phyloP scores from a whole-genome alignment of 352 stramenopile species.

The Albugo laibachii region DNA sequence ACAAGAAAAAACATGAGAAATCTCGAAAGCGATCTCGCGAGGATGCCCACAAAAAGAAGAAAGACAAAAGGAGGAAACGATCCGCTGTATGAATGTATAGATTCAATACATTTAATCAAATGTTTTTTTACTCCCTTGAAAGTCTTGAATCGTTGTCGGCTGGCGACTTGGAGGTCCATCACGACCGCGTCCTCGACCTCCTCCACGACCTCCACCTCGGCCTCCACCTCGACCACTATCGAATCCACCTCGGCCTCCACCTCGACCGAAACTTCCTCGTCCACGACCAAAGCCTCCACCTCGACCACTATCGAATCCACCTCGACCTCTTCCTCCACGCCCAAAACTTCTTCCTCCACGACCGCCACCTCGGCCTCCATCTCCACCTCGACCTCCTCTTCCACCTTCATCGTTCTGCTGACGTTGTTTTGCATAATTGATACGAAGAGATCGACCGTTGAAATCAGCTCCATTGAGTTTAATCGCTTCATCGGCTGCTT shows the following conservation, averaged over 20 bases:
- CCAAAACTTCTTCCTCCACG: slow-evolving; percentile 14
- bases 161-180: slow-evolving; percentile 71
- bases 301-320: slow-evolving; percentile 35
- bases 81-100: slow-evolving; percentile 9
- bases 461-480: slow-evolving; percentile 86
- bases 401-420: slow-evolving; percentile 12
- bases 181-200: slow-evolving; percentile 31
- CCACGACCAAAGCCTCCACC: slow-evolving; percentile 27
- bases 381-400: slow-evolving; percentile 16
- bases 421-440: slow-evolving; percentile 87
- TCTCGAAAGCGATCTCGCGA: background rate
- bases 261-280: slow-evolving; percentile 11
- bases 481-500: slow-evolving; percentile 82
- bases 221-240: slow-evolving; percentile 13
- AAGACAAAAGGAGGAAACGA: slow-evolving; percentile 5
- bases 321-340: slow-evolving; percentile 17
- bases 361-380: slow-evolving; percentile 9
- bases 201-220: slow-evolving; percentile 12
- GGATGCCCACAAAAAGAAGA: background rate
- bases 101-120: slow-evolving; percentile 76
- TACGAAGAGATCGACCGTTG: slow-evolving; percentile 82
- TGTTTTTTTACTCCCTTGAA: slow-evolving; percentile 91
- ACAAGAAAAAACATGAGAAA: slow-evolving; percentile 11
- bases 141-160: slow-evolving; percentile 81
- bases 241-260: slow-evolving; percentile 14